These are phyloP conservation scores for Piedraia hortae DNA, from an alignment of 2,329 filamentous ascomycete species.

Conservation along the genomic window DNA sequence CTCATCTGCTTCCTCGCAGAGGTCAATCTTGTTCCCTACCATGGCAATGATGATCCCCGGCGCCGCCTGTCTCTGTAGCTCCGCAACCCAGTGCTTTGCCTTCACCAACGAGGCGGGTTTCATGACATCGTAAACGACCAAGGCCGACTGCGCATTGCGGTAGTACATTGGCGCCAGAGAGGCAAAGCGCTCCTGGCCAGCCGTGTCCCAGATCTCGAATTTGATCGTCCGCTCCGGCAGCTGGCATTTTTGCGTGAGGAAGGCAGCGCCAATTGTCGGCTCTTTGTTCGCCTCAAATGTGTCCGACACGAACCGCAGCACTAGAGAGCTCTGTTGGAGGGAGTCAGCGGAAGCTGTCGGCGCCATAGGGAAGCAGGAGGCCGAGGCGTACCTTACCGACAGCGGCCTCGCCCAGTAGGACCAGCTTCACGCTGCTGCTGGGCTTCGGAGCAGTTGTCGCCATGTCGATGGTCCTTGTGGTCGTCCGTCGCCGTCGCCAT, in stretches of 20 bases:
- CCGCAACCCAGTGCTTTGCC: slow-evolving; percentile 95
- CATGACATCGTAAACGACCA: slow-evolving; percentile 95
- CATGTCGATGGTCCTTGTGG: no score
- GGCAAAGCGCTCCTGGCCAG: slow-evolving; percentile 90
- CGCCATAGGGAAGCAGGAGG: neutral
- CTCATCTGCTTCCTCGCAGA: slow-evolving; percentile 29
- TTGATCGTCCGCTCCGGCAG: slow-evolving; percentile 59
- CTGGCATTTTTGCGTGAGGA: slow-evolving; percentile 95
- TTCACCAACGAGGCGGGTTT: slow-evolving; percentile 88
- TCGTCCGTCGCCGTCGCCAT: no score
- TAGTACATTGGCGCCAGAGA: slow-evolving; percentile 98
- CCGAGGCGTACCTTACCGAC: slow-evolving; percentile 61
- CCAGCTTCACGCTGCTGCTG: slow-evolving; percentile 98
- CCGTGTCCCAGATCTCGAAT: slow-evolving; percentile 78
- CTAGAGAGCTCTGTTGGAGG: slow-evolving; percentile 54
- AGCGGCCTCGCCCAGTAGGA: slow-evolving; percentile 85
- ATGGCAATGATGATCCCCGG: slow-evolving; percentile 92
- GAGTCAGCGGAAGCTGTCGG: slow-evolving; percentile 2
- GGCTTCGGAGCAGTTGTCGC: slow-evolving; percentile 48
- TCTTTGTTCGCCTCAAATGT: slow-evolving; percentile 99
- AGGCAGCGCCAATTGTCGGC: slow-evolving; percentile 93
- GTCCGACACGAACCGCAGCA: slow-evolving; percentile 96
- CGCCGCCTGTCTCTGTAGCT: slow-evolving; percentile 83
- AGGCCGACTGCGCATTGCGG: slow-evolving; percentile 87
- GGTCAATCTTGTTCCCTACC: slow-evolving; percentile 88